Evolutionary conservation across 1,284 basidiomycete species (phyloP).

Genomic region (Caloboletus firmus): DNA sequence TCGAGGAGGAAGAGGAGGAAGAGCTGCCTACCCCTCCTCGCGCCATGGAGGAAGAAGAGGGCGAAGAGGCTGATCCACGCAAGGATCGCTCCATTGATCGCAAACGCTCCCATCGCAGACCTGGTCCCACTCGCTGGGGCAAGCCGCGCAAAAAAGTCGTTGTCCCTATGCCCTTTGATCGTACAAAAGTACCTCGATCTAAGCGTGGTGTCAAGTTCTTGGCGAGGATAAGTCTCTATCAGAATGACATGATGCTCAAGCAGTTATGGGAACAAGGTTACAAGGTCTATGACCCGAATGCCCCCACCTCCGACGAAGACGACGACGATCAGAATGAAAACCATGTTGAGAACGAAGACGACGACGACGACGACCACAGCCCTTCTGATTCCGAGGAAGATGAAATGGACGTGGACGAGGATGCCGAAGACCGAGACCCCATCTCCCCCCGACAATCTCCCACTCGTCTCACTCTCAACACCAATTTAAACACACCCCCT

Average conservation of each 20-base stretch:
- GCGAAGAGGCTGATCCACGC: constrained; percentile 45
- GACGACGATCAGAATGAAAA: constrained; percentile 17
- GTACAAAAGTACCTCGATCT: constrained; percentile 19
- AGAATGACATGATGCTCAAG: constrained; percentile 7
- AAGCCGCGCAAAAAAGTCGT: constrained; percentile 13
- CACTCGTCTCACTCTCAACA: constrained; percentile 20
- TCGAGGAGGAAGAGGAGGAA: constrained; percentile 46
- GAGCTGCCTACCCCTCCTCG: constrained; percentile 54
- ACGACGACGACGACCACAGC: constrained; percentile 7
- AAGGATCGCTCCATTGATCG: constrained; percentile 36
- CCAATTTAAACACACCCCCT: constrained; percentile 14
- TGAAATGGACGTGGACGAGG: constrained; percentile 40
- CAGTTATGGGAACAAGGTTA: constrained; percentile 19
- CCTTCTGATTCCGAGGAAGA: constrained; percentile 33
- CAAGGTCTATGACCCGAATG: constrained; percentile 24
- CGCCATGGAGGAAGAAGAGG: constrained; percentile 65
- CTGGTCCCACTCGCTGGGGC: neutral
- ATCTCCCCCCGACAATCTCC: constrained; percentile 16
- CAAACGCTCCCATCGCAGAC: constrained; percentile 10
- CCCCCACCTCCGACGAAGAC: constrained; percentile 27
- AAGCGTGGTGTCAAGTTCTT: constrained; percentile 11
- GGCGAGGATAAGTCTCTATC: neutral
- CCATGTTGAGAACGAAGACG: constrained; percentile 10
- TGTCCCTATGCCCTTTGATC: constrained; percentile 24
- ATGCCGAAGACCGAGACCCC: constrained; percentile 25